These are phyloP conservation scores for Verticillium albo-atrum DNA, from an alignment of 2,329 filamentous ascomycete species.

Conservation along the genomic window DNA sequence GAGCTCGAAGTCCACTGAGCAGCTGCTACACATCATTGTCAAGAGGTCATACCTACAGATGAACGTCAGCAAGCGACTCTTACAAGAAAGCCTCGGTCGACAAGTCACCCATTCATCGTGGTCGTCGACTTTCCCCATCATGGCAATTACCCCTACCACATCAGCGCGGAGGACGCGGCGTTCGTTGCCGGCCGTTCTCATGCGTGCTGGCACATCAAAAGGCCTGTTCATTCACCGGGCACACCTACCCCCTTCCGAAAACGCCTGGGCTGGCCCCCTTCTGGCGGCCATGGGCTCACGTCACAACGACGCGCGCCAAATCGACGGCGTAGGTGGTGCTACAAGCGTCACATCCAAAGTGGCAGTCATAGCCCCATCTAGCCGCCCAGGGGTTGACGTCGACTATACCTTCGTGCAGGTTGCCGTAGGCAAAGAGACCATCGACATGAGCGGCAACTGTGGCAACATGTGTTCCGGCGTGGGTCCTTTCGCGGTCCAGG, in stretches of 20 bases:
- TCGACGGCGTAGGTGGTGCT: conserved; percentile 59
- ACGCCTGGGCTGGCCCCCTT: conserved; percentile 49
- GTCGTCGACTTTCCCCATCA: neutral
- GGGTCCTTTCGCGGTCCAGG: conserved; percentile 53
- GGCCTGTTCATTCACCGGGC: conserved; percentile 53
- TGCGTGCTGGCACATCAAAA: conserved; percentile 60
- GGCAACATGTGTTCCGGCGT: conserved; percentile 57
- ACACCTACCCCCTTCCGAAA: conserved; percentile 41
- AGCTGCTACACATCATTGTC: neutral
- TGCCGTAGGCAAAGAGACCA: conserved; percentile 45
- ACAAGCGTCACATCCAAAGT: conserved; percentile 59
- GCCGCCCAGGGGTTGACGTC: conserved; percentile 40
- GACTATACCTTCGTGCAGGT: conserved; percentile 59
- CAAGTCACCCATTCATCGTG: neutral
- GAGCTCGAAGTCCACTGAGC: neutral
- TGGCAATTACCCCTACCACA: conserved; percentile 1
- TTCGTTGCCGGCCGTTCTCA: conserved; percentile 47
- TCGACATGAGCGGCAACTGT: conserved; percentile 57
- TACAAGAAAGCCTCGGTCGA: neutral
- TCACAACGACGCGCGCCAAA: conserved; percentile 50
- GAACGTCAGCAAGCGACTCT: neutral
- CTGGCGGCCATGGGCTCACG: conserved; percentile 49
- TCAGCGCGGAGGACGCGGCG: conserved; percentile 9
- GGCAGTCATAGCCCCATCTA: conserved; percentile 46
- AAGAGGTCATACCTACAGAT: neutral